These are phyloP conservation scores for Lodderomyces metapsilosis DNA, from an alignment of 1,139 yeast genomes.

Conservation along the genomic window DNA sequence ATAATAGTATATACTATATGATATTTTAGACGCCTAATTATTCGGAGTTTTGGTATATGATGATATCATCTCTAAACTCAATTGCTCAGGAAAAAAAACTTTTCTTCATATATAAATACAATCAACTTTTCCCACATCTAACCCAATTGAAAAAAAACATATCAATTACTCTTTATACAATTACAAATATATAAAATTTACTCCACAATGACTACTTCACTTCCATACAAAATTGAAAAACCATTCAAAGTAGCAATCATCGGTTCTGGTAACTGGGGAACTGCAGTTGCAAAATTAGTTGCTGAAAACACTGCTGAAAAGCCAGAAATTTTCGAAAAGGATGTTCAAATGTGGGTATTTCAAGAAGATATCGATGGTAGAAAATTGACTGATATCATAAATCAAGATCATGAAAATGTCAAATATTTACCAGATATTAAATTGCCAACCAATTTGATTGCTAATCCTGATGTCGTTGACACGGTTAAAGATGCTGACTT, in stretches of 20 bases:
- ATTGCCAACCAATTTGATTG: conserved; percentile 77
- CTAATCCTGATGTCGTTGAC: conserved; percentile 76
- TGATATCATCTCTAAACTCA: background rate
- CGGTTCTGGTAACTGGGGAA: conserved; percentile 91
- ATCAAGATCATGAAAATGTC: conserved; percentile 83
- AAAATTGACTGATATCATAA: conserved; percentile 83
- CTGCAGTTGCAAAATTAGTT: conserved; percentile 90
- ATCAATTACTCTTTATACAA: background rate
- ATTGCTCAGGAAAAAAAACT: background rate
- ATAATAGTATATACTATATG: too few relatives aligned
- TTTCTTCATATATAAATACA: background rate
- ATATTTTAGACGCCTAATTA: too few relatives aligned
- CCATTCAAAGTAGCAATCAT: conserved; percentile 61
- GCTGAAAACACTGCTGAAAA: conserved; percentile 79
- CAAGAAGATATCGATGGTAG: conserved; percentile 73
- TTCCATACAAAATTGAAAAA: conserved; percentile 32
- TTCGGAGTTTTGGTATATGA: too few relatives aligned
- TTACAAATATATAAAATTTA: background rate
- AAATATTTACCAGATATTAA: conserved; percentile 79
- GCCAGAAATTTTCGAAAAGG: conserved; percentile 61
- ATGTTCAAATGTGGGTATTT: conserved; percentile 93
- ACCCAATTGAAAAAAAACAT: conserved; percentile 2
- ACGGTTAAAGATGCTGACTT: conserved; percentile 79
- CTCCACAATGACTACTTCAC: conserved; percentile 31
- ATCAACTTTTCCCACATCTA: background rate